phyloP scores from a whole-genome alignment of 495 filamentous ascomycete species.

The Jackrogersella minutella region DNA sequence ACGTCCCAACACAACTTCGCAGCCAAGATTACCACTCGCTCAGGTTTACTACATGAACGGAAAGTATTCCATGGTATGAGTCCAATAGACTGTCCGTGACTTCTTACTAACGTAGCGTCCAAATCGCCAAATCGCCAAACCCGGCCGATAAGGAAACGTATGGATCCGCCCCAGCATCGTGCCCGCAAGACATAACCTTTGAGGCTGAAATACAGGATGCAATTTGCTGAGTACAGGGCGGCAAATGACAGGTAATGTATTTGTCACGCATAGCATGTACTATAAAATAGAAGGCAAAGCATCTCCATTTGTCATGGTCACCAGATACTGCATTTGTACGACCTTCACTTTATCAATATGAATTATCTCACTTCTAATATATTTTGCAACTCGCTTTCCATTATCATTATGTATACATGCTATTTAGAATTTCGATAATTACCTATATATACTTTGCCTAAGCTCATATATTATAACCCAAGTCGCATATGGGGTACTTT shows the following conservation, averaged over 20 bases:
- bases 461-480: too few relatives aligned
- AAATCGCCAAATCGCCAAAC: neutral
- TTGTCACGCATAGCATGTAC: neutral
- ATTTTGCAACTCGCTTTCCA: too few relatives aligned
- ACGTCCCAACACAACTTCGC: slow-evolving; percentile 1
- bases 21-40: neutral
- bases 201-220: neutral
- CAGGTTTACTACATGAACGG: neutral
- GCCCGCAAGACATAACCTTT: neutral
- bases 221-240: neutral
- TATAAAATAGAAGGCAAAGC: neutral
- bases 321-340: neutral
- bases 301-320: neutral
- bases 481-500: too few relatives aligned
- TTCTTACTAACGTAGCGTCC: neutral
- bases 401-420: too few relatives aligned
- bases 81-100: neutral
- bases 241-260: neutral
- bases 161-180: neutral
- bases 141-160: neutral
- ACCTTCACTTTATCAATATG: neutral
- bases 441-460: too few relatives aligned
- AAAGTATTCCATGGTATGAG: neutral
- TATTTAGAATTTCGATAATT: too few relatives aligned
- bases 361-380: neutral